phyloP scores from a whole-genome alignment of 2,329 filamentous ascomycete species.

The Ophiostoma sp. region DNA sequence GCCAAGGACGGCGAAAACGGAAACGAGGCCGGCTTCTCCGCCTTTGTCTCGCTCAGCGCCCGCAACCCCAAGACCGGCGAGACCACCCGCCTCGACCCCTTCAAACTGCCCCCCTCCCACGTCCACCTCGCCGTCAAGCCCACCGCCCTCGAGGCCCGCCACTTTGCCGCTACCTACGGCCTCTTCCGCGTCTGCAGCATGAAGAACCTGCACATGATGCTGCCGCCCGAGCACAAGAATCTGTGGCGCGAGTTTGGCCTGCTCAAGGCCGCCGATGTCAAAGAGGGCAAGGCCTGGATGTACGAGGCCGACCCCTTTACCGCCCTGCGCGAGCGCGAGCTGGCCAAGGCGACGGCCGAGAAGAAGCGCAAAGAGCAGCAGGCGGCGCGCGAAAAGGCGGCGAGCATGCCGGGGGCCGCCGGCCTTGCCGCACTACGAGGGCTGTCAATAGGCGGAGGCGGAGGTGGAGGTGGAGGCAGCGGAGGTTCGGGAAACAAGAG shows the following conservation, averaged over 20 bases:
- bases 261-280: conserved; percentile 74
- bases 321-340: conserved; percentile 70
- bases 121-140: conserved; percentile 70
- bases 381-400: conserved; percentile 62
- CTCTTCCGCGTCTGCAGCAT: conserved; percentile 90
- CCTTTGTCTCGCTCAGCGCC: conserved; percentile 71
- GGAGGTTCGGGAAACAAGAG: conserved; percentile 22
- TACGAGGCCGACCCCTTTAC: conserved; percentile 95
- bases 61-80: conserved; percentile 80
- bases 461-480: conserved; percentile 31
- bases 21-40: conserved; percentile 58
- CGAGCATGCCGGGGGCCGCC: conserved; percentile 55
- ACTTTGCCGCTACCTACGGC: conserved; percentile 88
- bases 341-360: conserved; percentile 66
- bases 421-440: conserved; percentile 50
- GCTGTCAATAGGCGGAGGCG: conserved; percentile 32
- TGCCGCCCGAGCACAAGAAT: conserved; percentile 83
- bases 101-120: conserved; percentile 72
- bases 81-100: conserved; percentile 67
- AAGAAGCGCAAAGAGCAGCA: conserved; percentile 73
- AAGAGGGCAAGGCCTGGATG: conserved; percentile 77
- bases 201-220: conserved; percentile 90
- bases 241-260: conserved; percentile 88
- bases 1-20: conserved; percentile 30
- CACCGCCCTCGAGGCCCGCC: conserved; percentile 81